Evolutionary conservation across 306 rosid species (phyloP).

Genomic region (Betula pendula): DNA sequence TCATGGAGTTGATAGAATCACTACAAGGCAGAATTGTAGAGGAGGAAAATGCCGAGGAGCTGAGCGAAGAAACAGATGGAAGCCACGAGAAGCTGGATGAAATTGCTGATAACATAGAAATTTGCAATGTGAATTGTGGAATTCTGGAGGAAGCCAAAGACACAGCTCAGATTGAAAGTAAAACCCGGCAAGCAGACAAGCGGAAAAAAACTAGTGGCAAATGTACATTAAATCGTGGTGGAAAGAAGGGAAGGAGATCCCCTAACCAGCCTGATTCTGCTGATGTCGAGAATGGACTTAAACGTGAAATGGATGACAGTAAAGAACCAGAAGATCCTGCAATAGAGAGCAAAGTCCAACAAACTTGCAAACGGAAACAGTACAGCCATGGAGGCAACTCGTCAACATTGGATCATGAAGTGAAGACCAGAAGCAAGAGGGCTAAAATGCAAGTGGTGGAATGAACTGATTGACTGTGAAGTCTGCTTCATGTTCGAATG

Average conservation of each 20-base stretch:
- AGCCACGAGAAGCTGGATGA: background rate
- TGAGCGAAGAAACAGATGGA: slow-evolving; percentile 1
- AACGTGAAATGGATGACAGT: background rate
- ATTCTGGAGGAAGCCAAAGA: background rate
- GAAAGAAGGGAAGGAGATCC: background rate
- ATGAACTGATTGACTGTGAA: background rate
- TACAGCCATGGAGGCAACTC: background rate
- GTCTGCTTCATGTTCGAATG: background rate
- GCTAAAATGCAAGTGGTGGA: background rate
- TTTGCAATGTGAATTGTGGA: background rate
- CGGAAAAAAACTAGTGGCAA: background rate
- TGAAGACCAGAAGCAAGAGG: slow-evolving; percentile 1
- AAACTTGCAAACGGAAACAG: slow-evolving; percentile 4
- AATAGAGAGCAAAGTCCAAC: background rate
- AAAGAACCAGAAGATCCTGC: background rate
- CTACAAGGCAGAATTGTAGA: slow-evolving; percentile 44
- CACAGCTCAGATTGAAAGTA: background rate
- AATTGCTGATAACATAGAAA: background rate
- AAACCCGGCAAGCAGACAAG: background rate
- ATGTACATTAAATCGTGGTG: background rate
- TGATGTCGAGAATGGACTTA: background rate
- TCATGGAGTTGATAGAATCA: slow-evolving; percentile 55
- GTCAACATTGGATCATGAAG: background rate
- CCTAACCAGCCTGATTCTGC: background rate
- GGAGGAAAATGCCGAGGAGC: slow-evolving; percentile 29